Evolutionary conservation across 2,329 filamentous ascomycete genomes (phyloP), one percentile per base, ranked within the genome.

Genomic region (Talaromyces sp.): DNA sequence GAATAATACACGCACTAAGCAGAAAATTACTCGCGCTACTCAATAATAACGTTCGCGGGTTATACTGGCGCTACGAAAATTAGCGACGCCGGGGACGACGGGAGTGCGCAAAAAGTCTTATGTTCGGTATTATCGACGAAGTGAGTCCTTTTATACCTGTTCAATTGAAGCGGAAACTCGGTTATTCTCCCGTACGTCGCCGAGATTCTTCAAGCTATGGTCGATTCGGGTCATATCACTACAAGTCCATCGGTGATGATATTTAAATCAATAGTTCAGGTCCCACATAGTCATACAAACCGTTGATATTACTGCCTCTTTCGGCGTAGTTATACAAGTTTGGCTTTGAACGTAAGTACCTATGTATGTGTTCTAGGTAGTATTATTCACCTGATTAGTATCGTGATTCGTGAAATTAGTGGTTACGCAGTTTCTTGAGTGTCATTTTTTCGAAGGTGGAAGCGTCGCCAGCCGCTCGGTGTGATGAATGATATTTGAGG

Each of bases 251-350:
- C 44, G 44, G 40, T 21, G 9, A 18, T 46, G 12, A 46, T n/a
- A 25, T 9, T 42, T 11, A 11, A 44, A 28, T 16, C 1, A 14
- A 46, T 50, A 50, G 23, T 31, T 7, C 25, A 23, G 14, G 46
- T 8, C 8, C 14, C 25, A 50, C 46, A 28, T 31, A 14, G 23
- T 11, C n/a, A 50, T 50, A 50, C 46, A 50, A 48, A n/a, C 46
- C 25, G 46, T 50, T 50, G 46, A 50, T 50, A 31, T 50, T 31
- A 50, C 23, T 50, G 46, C 46, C 46, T 31, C 46, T 50, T 50
- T 31, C 5, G 25, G 46, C 46, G 23, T 50, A 50, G 46, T 50
- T 6, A n/a, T 14, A 50, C 14, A 50, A 21, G 21, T 25, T 1
- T 31, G 46, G 25, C 14, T 31, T 12, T 28, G 44, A 25, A 28